A percentile compares a stretch with the other conserved stretches of the same genome.
Conservation (phyloP, 345 rosid genomes). For the Hibiscus trionum region DNA sequence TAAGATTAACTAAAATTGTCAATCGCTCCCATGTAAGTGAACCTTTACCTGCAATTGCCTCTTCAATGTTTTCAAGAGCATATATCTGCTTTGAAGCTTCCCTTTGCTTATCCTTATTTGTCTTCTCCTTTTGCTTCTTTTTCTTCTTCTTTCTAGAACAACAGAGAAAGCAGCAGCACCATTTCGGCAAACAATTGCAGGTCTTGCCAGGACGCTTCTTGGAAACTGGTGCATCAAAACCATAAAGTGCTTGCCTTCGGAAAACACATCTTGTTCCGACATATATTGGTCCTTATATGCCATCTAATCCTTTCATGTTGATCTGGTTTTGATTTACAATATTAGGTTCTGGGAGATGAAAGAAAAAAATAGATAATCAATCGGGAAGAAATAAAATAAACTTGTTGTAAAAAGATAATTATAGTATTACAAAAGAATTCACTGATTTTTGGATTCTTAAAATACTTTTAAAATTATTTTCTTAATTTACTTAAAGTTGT, state of each 20-base stretch:
- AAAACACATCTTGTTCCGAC: conserved; percentile 97
- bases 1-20: background rate
- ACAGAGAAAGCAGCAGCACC: conserved; percentile 68
- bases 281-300: conserved; percentile 91
- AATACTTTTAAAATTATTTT: too few species aligned
- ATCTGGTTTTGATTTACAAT: conserved; percentile 39
- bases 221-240: conserved; percentile 75
- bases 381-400: background rate
- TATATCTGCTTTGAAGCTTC: conserved; percentile 86
- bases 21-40: too few species aligned
- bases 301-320: conserved; percentile 97
- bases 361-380: too few species aligned
- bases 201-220: conserved; percentile 84
- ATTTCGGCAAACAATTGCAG: conserved; percentile 95
- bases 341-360: too few species aligned
- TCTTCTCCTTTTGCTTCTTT: conserved; percentile 46
- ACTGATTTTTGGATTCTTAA: too few species aligned
- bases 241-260: conserved; percentile 90
- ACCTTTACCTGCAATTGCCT: too few species aligned
- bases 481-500: too few species aligned
- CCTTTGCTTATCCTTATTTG: conserved; percentile 52
- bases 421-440: too few species aligned
- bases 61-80: conserved; percentile 29
- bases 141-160: conserved; percentile 70
- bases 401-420: too few species aligned